These are phyloP conservation scores for Aeschynomene evenia DNA, from an alignment of 306 rosid species.

Conservation along the genomic window DNA sequence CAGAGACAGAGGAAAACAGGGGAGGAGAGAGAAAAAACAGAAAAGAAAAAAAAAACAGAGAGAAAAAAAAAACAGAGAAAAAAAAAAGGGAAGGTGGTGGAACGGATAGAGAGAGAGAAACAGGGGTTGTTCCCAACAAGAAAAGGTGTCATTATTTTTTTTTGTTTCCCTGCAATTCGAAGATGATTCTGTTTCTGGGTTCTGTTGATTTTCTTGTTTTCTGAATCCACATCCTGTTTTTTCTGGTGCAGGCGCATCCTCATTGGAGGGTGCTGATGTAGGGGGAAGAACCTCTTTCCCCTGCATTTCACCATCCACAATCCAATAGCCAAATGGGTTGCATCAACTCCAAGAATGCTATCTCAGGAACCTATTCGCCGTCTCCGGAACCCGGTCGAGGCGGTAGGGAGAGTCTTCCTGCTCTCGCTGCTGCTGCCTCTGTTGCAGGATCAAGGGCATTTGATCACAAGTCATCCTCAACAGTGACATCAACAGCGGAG, in stretches of 20 bases:
- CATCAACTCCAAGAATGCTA: conserved; percentile 66
- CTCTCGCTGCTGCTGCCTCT: conserved; percentile 1
- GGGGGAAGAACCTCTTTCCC: conserved; percentile 35
- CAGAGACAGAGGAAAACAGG: not conserved
- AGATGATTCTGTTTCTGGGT: conserved; percentile 31
- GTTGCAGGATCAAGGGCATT: not conserved
- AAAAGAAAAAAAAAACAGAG: conserved; percentile 13
- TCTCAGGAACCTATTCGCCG: conserved; percentile 4
- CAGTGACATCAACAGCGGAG: conserved; percentile 41
- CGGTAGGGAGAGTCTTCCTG: too few species aligned
- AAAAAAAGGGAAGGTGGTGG: too few species aligned
- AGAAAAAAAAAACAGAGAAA: not conserved
- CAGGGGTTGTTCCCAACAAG: not conserved
- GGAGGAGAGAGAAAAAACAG: not conserved
- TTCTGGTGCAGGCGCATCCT: conserved; percentile 19
- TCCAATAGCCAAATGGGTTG: conserved; percentile 77
- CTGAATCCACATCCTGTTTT: not conserved
- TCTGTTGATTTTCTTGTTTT: not conserved
- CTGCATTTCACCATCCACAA: conserved; percentile 39
- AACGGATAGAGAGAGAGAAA: conserved; percentile 1
- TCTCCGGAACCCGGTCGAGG: not conserved
- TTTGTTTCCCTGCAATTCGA: not conserved
- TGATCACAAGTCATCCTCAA: not conserved
- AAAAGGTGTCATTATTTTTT: not conserved
- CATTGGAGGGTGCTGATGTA: conserved; percentile 49